A percentile compares a stretch with the other conserved stretches of the same genome.
Evolutionary conservation across 2,329 filamentous ascomycete genomes (phyloP).

Genomic region (Taxawa tesnikishii): DNA sequence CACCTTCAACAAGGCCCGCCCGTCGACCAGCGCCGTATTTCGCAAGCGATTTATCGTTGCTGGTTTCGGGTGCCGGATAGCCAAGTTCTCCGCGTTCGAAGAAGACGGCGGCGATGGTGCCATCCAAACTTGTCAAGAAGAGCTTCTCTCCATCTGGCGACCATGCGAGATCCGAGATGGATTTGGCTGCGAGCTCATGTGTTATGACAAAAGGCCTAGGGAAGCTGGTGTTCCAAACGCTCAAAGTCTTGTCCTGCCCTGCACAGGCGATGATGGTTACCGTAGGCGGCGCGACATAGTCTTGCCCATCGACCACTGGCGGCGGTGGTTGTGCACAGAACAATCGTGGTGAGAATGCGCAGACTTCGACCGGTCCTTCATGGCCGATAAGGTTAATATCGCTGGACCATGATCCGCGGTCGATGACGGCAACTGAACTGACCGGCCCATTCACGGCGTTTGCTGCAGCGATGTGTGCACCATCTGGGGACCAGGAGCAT

Average conservation of each 20-base stretch:
- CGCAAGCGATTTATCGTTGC: constrained; percentile 84
- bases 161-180: constrained; percentile 91
- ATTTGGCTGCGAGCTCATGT: constrained; percentile 79
- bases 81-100: constrained; percentile 85
- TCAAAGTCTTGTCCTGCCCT: constrained; percentile 90
- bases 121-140: constrained; percentile 79
- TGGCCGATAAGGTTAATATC: constrained; percentile 97
- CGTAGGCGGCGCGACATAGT: constrained; percentile 27
- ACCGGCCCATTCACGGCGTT: constrained; percentile 97
- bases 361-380: constrained; percentile 93
- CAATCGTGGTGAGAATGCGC: constrained; percentile 86
- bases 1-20: constrained; percentile 85
- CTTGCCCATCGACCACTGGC: constrained; percentile 32
- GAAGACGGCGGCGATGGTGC: constrained; percentile 66
- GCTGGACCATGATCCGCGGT: constrained; percentile 82
- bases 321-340: constrained; percentile 60
- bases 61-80: constrained; percentile 71
- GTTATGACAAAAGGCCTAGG: constrained; percentile 81
- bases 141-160: constrained; percentile 80
- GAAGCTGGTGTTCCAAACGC: constrained; percentile 95
- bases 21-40: constrained; percentile 85
- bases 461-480: constrained; percentile 89
- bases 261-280: constrained; percentile 95
- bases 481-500: constrained; percentile 96
- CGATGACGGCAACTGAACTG: constrained; percentile 91